phyloP scores from a whole-genome alignment of 148 eudicot genomes.

The Heliamphora exappendiculata region DNA sequence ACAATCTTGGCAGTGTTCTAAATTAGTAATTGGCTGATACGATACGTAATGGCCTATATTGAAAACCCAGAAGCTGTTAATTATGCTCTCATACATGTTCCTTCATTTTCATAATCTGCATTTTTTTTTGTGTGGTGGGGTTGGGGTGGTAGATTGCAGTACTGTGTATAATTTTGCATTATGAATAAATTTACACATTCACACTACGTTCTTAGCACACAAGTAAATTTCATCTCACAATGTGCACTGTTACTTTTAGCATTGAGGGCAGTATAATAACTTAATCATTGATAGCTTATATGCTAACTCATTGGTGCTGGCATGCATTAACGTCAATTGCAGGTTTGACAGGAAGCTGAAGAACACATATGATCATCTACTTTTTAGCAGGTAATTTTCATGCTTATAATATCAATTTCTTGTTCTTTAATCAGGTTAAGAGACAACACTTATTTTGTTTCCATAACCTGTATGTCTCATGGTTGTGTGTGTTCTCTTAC shows the following conservation, averaged over 20 bases:
- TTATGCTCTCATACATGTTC: slow-evolving; percentile 4
- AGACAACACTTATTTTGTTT: neutral
- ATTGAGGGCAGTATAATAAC: neutral
- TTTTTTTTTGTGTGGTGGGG: neutral
- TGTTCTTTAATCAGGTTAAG: neutral
- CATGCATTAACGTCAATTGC: slow-evolving; percentile 25
- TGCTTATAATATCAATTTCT: neutral
- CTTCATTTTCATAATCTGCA: neutral
- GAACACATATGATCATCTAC: slow-evolving; percentile 84
- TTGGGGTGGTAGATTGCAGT: too few species aligned
- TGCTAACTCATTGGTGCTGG: slow-evolving; percentile 11
- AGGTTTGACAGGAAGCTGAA: slow-evolving; percentile 95
- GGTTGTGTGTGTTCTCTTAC: neutral
- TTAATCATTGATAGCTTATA: neutral
- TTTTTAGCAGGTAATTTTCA: slow-evolving; percentile 77
- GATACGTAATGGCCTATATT: too few species aligned
- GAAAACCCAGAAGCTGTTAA: too few species aligned
- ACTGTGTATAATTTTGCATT: neutral
- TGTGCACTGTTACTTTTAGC: neutral
- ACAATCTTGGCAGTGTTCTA: neutral
- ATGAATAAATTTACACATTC: neutral
- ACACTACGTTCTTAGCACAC: neutral
- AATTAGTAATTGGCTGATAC: too few species aligned
- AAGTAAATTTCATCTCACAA: neutral
- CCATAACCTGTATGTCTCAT: neutral